Evolutionary conservation across 2,329 filamentous ascomycete species (phyloP), one percentile per base, ranked within the genome.

Genomic region (Fusarium austroafricanum): DNA sequence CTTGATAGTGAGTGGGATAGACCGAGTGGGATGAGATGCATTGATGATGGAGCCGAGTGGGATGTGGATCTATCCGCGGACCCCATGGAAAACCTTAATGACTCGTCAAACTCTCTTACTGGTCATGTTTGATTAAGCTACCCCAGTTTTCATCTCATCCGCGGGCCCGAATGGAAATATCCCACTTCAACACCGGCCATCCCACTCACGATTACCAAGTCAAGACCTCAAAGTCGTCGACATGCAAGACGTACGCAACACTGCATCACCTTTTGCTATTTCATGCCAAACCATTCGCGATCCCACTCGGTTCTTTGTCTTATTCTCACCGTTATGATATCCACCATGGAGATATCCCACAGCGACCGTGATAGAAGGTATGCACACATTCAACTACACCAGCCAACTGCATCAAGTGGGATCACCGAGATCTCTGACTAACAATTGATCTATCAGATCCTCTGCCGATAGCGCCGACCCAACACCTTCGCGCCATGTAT

Each of bases 401-500:
- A 29, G 21, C 21, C 21, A 26, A 26, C 26, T 26, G 39, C 26
- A 21, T 23, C 39, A 43, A 29, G 58, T 70, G 66, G 65, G 66
- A 70, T 70, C 29, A 23, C 52, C 61, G 61, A 63, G 5, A 15
- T 15, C 31, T 15, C 31, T 38, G 28, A 51, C 69, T 58, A 58
- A 54, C 33, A 42, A 54, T 35, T 58, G 31, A 44, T 38, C 33
- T 39, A 26, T 46, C 43, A 68, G 65, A 52, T 59, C 65, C 23
- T 69, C 65, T 8, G 52, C 42, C 29, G 65, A 63, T n/a, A 64
- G 57, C 31, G 23, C 44, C 35, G 65, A 69, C 6, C 67, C 43
- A 14, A 33, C 59, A 8, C 23, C 64, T 12, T 56, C 43, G 9
- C 75, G 76, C n/a, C 76, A 78, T 71, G 56, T 70, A 10, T 81